phyloP scores from a whole-genome alignment of 768 basidiomycete genomes.

The Lentinula raphanica region DNA sequence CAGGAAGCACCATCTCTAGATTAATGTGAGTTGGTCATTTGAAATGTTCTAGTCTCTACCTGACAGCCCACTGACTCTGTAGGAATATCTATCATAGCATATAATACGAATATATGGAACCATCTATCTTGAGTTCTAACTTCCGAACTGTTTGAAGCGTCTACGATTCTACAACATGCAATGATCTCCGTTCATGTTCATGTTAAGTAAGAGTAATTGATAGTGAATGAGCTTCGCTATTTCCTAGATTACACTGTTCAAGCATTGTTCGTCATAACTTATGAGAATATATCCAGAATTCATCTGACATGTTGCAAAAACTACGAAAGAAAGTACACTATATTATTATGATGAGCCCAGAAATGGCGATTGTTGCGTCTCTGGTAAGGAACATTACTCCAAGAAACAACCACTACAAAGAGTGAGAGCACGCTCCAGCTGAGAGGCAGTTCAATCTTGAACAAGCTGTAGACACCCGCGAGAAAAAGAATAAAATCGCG shows the following conservation, averaged over 20 bases:
- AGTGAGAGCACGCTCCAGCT: neutral
- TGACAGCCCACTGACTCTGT: neutral
- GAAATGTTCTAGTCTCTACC: neutral
- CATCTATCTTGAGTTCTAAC: neutral
- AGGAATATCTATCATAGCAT: neutral
- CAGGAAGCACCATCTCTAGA: neutral
- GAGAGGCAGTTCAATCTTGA: neutral
- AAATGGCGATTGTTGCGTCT: constrained; percentile 1
- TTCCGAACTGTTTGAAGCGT: too few relatives aligned
- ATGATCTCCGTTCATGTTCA: neutral
- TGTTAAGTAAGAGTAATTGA: too few relatives aligned
- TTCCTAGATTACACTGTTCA: too few relatives aligned
- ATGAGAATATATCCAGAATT: too few relatives aligned
- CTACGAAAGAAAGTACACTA: too few relatives aligned
- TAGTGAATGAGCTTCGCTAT: too few relatives aligned
- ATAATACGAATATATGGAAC: neutral
- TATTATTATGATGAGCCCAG: too few relatives aligned
- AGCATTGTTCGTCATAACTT: too few relatives aligned
- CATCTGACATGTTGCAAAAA: too few relatives aligned
- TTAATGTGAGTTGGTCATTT: neutral
- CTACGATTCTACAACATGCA: too few relatives aligned
- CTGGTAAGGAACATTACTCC: constrained; percentile 2
- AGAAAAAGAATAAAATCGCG: neutral
- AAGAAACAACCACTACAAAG: neutral
- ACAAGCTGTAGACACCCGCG: constrained; percentile 2